Base-by-base conservation (phyloP, 805 yeast genomes). In the Spencermartinsiella europaea region DNA sequence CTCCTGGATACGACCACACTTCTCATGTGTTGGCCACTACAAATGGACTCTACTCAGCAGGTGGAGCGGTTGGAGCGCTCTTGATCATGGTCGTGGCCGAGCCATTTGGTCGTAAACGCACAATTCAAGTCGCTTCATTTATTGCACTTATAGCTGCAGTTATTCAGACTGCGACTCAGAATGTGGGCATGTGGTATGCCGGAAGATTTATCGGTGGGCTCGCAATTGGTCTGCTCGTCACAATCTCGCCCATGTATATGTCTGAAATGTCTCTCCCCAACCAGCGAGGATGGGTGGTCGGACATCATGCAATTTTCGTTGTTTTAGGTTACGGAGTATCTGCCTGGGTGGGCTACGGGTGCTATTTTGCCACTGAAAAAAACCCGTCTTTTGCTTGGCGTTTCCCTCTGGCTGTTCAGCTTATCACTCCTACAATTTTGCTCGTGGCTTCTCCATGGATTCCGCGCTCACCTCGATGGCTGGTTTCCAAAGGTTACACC, bases 191-290 rank as follows among this genome's bases (percentile, higher is more conserved):
- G 16, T 66, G 74, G 37, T 39, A 43, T 38, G 73, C 76, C 1
- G 81, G 81, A 10, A 65, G 82, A 50, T 71, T 70, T 34, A 54
- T 76, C 35, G 65, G 75, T n/a, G 81, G 82, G 2, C 37, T 77
- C 5, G 79, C 79, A 19, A 73, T 75, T 46, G 82, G 82, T 1
- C 72, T 74, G 8, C 66, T 76, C 31, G 68, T 79, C 1, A 69
- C 70, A 54, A 62, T 76, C 44, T 74, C 75, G 0, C 89, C 81
- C 0, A 67, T 74, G 4, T 76, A 72, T 54, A 61, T 74, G 8
- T 69, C 77, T 20, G 81, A 76, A 53, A 63, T 72, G 4, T 65
- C 64, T 2, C 63, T 62, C 3, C 54, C 63, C 2, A 47, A 53
- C n/a, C 44, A 55, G 19, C 59, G 68, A 38, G 68, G 68, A 33